Conservation (phyloP, 768 basidiomycete genomes). For the Stropharia rugosoannulata region DNA sequence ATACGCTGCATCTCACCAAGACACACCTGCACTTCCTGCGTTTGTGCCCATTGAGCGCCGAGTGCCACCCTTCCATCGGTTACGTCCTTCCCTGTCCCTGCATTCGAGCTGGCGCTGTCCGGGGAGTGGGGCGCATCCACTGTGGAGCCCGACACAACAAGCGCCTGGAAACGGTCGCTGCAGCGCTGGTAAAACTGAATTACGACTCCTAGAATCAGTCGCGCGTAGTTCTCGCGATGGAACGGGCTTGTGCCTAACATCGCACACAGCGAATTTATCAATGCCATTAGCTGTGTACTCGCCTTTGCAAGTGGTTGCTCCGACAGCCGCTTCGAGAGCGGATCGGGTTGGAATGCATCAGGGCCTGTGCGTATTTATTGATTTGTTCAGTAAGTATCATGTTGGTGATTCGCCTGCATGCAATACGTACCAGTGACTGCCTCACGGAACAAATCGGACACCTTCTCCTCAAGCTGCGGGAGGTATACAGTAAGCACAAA, state of each 20-base stretch:
- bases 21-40: constrained; percentile 73
- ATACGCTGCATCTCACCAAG: constrained; percentile 57
- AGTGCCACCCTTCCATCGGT: constrained; percentile 35
- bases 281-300: constrained; percentile 78
- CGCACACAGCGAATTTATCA: constrained; percentile 88
- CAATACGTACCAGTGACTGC: constrained; percentile 64
- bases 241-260: constrained; percentile 93
- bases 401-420: constrained; percentile 2
- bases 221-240: constrained; percentile 91
- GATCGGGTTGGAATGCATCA: constrained; percentile 87
- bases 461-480: constrained; percentile 94
- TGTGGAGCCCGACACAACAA: constrained; percentile 46
- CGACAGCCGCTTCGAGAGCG: constrained; percentile 61
- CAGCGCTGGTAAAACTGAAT: constrained; percentile 97
- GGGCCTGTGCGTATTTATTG: constrained; percentile 46
- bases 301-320: constrained; percentile 79
- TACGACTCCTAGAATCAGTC: constrained; percentile 90
- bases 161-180: constrained; percentile 80
- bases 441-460: constrained; percentile 82
- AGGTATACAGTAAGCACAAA: constrained; percentile 92
- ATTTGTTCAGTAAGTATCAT: not conserved
- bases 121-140: constrained; percentile 41
- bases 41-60: constrained; percentile 83
- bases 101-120: not conserved
- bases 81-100: too few species aligned